A percentile compares a stretch with the other conserved stretches of the same genome.
These are phyloP conservation scores for Candida ficus DNA, from an alignment of 805 yeast genomes.

Conservation along the genomic window DNA sequence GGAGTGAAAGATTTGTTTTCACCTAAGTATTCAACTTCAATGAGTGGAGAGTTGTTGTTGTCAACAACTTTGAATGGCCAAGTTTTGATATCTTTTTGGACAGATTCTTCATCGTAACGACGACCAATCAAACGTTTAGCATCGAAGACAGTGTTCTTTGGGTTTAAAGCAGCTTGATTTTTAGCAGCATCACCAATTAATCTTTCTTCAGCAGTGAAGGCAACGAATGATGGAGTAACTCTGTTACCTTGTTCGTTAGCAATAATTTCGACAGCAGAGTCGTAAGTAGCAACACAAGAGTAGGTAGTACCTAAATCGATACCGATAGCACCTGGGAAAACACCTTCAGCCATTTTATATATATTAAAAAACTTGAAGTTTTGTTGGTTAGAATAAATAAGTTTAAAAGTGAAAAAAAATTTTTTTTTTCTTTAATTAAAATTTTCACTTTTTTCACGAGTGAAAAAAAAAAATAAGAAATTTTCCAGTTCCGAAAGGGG, in stretches of 20 bases:
- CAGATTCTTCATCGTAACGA: constrained; percentile 69
- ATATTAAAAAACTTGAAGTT: constrained; percentile 8
- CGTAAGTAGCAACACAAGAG: constrained; percentile 78
- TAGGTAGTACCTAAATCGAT: constrained; percentile 93
- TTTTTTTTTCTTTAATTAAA: constrained; percentile 11
- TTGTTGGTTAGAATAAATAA: constrained; percentile 5
- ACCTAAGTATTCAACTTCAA: constrained; percentile 65
- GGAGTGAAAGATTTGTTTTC: constrained; percentile 68
- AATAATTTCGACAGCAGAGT: constrained; percentile 71
- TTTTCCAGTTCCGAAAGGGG: constrained; percentile 7
- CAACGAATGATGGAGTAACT: constrained; percentile 78
- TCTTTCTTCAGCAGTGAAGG: constrained; percentile 74
- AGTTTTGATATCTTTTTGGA: constrained; percentile 86
- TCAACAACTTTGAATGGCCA: constrained; percentile 78
- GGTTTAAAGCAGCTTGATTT: constrained; percentile 80
- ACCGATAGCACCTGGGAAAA: constrained; percentile 99
- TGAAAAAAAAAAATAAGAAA: constrained; percentile 12
- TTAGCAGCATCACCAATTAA: constrained; percentile 80
- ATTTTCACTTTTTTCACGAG: constrained; percentile 18
- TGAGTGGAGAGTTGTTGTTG: constrained; percentile 61
- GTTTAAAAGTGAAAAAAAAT: constrained; percentile 12
- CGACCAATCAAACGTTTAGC: constrained; percentile 81
- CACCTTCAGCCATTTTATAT: constrained; percentile 88
- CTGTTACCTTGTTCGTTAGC: constrained; percentile 86
- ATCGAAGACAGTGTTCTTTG: constrained; percentile 72